A percentile compares a stretch with the other conserved stretches of the same genome.
phyloP scores from a whole-genome alignment of 495 filamentous ascomycete genomes.

The Neurospora hispaniola region DNA sequence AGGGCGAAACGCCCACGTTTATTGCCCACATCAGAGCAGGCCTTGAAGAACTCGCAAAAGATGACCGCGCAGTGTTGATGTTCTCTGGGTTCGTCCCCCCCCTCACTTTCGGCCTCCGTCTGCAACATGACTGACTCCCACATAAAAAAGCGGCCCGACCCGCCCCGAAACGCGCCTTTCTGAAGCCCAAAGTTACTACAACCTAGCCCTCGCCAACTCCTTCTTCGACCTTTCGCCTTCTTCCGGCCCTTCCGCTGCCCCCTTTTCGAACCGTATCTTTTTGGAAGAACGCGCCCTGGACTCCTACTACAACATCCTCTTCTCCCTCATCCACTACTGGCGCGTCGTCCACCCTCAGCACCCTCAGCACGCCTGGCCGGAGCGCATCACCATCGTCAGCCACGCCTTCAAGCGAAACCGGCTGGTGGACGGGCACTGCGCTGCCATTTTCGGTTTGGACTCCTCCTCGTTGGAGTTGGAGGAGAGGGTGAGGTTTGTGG shows the following conservation, averaged over 20 bases:
- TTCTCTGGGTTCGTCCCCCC: constrained; percentile 53
- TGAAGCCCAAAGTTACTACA: constrained; percentile 61
- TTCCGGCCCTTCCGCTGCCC: not conserved
- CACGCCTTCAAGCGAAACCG: constrained; percentile 64
- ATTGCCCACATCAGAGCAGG: constrained; percentile 60
- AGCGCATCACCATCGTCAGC: constrained; percentile 54
- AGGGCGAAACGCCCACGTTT: constrained; percentile 61
- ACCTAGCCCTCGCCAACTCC: constrained; percentile 32
- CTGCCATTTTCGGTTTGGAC: constrained; percentile 38
- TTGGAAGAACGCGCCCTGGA: constrained; percentile 63
- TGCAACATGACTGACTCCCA: not conserved
- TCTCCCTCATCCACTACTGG: constrained; percentile 54
- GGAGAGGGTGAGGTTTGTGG: constrained; percentile 39
- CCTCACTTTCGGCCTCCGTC: too few relatives aligned
- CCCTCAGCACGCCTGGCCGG: constrained; percentile 35
- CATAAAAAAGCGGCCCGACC: constrained; percentile 40
- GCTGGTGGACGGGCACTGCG: constrained; percentile 58
- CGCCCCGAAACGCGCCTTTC: constrained; percentile 41
- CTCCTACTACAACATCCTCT: constrained; percentile 68
- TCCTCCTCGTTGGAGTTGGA: constrained; percentile 18
- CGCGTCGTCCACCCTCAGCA: constrained; percentile 4
- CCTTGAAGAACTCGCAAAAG: constrained; percentile 34
- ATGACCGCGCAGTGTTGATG: constrained; percentile 38
- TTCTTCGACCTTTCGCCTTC: constrained; percentile 30
- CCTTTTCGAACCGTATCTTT: constrained; percentile 24